Percentiles rank a stretch among this genome's conserved stretches.
Evolutionary conservation across 176 grass and related monocot genomes (phyloP).

Genomic region (Hordeum vulgare): MorexV3_pseudomolecules_assembly NC_058519.1:284942325-284942824

Average conservation of each 20-base stretch:
- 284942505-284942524: conserved; percentile 87
- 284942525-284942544: conserved; percentile 81
- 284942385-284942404: conserved; percentile 94
- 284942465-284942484: conserved; percentile 93
- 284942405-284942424: conserved; percentile 90
- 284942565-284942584: not conserved
- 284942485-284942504: conserved; percentile 96
- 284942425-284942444: conserved; percentile 92
- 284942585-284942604: not conserved
- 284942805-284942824: too few relatives aligned
- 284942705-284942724: not conserved
- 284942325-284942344: too few relatives aligned
- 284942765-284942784: not conserved
- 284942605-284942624: not conserved
- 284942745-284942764: not conserved
- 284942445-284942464: conserved; percentile 79
- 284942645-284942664: not conserved
- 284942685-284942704: not conserved
- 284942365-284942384: too few relatives aligned
- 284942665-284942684: conserved; percentile 3
- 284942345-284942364: too few relatives aligned
- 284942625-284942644: not conserved
- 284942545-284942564: conserved; percentile 65
- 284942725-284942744: not conserved
- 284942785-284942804: too few relatives aligned